Evolutionary conservation across 1,284 basidiomycete genomes (phyloP), one percentile per base, ranked within the genome.

Genomic region (Cryptococcus neoformans): DNA sequence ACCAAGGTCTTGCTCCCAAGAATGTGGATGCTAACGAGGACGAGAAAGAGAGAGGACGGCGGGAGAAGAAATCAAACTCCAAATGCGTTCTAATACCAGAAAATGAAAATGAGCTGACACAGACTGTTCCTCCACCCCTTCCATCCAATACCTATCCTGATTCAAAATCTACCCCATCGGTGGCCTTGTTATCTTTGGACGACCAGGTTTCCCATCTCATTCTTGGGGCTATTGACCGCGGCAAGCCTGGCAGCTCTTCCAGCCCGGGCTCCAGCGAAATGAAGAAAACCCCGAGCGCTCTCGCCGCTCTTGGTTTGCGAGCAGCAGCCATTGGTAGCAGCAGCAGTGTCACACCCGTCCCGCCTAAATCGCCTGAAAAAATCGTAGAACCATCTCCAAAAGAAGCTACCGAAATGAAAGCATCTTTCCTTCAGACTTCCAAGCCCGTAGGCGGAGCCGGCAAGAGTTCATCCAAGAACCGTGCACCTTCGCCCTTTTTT

Each of bases 401-500:
- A 28, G 53, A 44, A 9, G n/a, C 51, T 52, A 36, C 49, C 49
- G 16, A 55, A 34, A 44, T 56, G 44, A 60, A 52, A 46, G 58
- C 59, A 8, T 54, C 60, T 6, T 61, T 63, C 48, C 50, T 72
- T 2, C 70, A 65, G 54, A 53, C 62, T 2, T 72, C 69, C 3
- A 69, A 63, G 51, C 72, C 72, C 10, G 61, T 72, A 35, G 68
- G 67, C 12, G 54, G 61, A 17, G 38, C 49, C 11, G 47, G 34
- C 38, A 17, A 51, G 9, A 11, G 38, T 17, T 48, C 49, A n/a
- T 49, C 55, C 49, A 50, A 21, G 38, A 54, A 66, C 6, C 67
- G 76, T 10, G 68, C 72, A 6, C 70, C 73, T 1, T 70, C 66
- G 42, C 76, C 76, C 0, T 77, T 78, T 65, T 78, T 78, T 65